Percentiles rank a stretch among this genome's conserved stretches.
Evolutionary conservation across 768 basidiomycete species (phyloP).

Genomic region (Hemileccinum rubropunctum): DNA sequence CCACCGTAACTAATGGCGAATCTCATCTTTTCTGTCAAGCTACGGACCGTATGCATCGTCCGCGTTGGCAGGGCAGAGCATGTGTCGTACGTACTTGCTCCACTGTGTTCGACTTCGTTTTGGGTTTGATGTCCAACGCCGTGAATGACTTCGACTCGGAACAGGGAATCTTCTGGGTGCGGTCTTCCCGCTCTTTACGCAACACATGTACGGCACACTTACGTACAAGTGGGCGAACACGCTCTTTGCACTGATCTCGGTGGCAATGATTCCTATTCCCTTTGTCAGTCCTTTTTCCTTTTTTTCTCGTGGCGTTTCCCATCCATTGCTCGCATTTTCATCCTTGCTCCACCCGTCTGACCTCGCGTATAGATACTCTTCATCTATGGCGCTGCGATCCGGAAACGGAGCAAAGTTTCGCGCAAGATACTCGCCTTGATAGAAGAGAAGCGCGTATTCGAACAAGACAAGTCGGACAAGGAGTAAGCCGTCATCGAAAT

Average conservation of each 20-base stretch:
- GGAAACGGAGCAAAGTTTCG: slow-evolving; percentile 29
- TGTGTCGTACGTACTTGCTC: slow-evolving; percentile 43
- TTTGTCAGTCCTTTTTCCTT: slow-evolving; percentile 38
- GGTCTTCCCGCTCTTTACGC: slow-evolving; percentile 62
- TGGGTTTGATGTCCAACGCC: slow-evolving; percentile 2
- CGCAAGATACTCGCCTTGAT: slow-evolving; percentile 18
- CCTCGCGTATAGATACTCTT: slow-evolving; percentile 24
- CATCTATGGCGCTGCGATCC: slow-evolving; percentile 30
- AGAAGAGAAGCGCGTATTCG: background rate
- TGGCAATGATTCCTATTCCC: slow-evolving; percentile 57
- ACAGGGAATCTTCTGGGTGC: slow-evolving; percentile 49
- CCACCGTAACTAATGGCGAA: background rate
- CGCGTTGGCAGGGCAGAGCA: slow-evolving; percentile 64
- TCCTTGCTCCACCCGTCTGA: background rate
- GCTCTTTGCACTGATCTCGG: slow-evolving; percentile 51
- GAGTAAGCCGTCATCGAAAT: background rate
- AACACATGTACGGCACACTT: slow-evolving; percentile 54
- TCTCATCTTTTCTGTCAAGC: slow-evolving; percentile 19
- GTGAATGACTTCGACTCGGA: background rate
- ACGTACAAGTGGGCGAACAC: slow-evolving; percentile 62
- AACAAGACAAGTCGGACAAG: slow-evolving; percentile 1
- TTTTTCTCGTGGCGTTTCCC: background rate
- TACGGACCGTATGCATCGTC: slow-evolving; percentile 66
- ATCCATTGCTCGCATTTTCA: background rate
- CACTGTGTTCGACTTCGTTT: slow-evolving; percentile 14